A percentile compares a stretch with the other conserved stretches of the same genome.
phyloP scores from a whole-genome alignment of 75 land plant species.

The Selaginella tamariscina region DNA sequence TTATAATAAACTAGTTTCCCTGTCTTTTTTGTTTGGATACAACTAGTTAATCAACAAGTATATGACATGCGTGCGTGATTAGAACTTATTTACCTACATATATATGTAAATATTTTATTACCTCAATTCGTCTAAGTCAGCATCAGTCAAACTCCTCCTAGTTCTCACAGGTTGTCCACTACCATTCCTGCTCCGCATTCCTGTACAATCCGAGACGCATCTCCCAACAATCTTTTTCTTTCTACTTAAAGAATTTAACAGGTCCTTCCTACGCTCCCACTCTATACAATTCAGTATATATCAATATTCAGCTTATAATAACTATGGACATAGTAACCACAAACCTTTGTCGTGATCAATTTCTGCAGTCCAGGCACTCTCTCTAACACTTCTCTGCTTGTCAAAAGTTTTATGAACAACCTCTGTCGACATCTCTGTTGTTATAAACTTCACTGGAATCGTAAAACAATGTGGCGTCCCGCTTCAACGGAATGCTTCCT shows the following conservation, averaged over 20 bases:
- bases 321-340: too few relatives aligned
- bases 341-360: neutral
- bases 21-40: too few relatives aligned
- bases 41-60: too few relatives aligned
- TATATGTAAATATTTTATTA: too few relatives aligned
- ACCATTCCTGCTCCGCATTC: neutral
- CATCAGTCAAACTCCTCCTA: constrained; percentile 54
- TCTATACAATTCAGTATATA: too few relatives aligned
- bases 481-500: too few relatives aligned
- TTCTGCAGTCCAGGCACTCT: neutral
- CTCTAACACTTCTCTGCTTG: neutral
- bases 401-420: neutral
- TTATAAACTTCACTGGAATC: neutral
- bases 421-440: neutral
- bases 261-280: neutral
- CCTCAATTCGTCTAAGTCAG: constrained; percentile 52
- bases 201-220: neutral
- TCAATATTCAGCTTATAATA: too few relatives aligned
- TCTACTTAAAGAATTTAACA: neutral
- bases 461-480: too few relatives aligned
- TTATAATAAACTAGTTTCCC: too few relatives aligned
- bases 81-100: too few relatives aligned
- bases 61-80: too few relatives aligned
- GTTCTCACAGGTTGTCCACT: neutral
- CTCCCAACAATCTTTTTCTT: neutral